Evolutionary conservation across 345 rosid genomes (phyloP), one percentile per base, ranked within the genome.

Genomic region (Eucalyptus pauciflora): DNA sequence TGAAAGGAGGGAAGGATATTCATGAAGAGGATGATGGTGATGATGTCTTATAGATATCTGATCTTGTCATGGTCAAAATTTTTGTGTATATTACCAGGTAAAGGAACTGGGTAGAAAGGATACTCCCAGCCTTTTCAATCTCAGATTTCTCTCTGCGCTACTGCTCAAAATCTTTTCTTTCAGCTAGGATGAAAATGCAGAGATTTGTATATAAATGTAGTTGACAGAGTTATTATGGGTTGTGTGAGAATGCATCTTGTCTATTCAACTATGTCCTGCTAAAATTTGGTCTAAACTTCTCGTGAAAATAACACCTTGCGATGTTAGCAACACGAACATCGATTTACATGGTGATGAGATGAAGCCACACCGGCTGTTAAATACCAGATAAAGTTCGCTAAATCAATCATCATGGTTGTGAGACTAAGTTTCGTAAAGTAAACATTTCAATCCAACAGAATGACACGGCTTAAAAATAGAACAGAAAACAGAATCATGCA

Each of bases 31-130:
- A 27, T 60, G 88, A 24, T 51, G 51, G 31, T 48, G 86, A 37
- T 87, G 81, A 11, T 37, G 29, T 69, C 87, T 50, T 90, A 41
- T 76, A 76, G 85, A 76, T 76, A 37, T 76, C 15, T 76, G 25
- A 76, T 76, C 48, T 76, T 76, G 88, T 76, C 54, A 54, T 43
- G 46, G 5, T 83, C 10, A 25, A 48, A 27, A 17, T 85, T 89
- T 87, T 54, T 89, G 89, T 91, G 89, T 87, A 92, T 87, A 88
- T 87, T 85, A 37, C 33, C 85, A 86, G 90, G 88, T 83, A 81
- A 58, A 49, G 54, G 25, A 33, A 27, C 56, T 43, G 31, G 71
- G 64, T 48, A 41, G 27, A 33, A 29, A 56, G 67, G 11, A 52
- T 76, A 41, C 85, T 76, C 24, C 48, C 85, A 20, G 85, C 85